Conservation (phyloP, 164 flowering plant genomes). For the grape (Vitis vinifera) region ASM3070453v1 NC_081807.1:1970001-1970500, state of each 20-base stretch:
- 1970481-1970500: no score
- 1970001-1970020: conserved; percentile 83
- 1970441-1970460: neutral
- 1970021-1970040: conserved; percentile 77
- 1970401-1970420: conserved; percentile 72
- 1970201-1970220: conserved; percentile 66
- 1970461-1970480: neutral
- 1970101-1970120: conserved; percentile 95
- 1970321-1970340: conserved; percentile 90
- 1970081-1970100: conserved; percentile 98
- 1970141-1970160: conserved; percentile 89
- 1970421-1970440: neutral
- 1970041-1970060: conserved; percentile 73
- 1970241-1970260: conserved; percentile 89
- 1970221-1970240: conserved; percentile 78
- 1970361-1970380: conserved; percentile 98
- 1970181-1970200: conserved; percentile 62
- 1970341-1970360: conserved; percentile 98
- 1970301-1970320: conserved; percentile 92
- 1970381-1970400: conserved; percentile 89
- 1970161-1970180: conserved; percentile 95
- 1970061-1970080: conserved; percentile 89
- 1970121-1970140: conserved; percentile 72
- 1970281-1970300: conserved; percentile 98
- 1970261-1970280: conserved; percentile 74